Conservation (phyloP, 805 yeast species). For the Cyberlindnera amylophila region DNA sequence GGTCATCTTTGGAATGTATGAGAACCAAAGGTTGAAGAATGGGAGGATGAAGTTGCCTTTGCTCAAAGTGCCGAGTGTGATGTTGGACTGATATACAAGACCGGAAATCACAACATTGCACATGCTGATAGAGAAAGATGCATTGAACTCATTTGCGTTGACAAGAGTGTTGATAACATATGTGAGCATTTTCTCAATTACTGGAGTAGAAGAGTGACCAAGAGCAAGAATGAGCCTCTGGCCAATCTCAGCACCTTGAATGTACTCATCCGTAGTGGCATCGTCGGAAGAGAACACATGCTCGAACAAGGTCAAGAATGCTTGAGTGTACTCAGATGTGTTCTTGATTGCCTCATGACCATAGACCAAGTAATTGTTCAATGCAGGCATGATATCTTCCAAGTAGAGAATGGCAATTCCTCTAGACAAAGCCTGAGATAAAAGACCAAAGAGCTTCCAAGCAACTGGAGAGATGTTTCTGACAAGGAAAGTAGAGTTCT, state of each 20-base stretch:
- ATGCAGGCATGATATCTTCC: slow-evolving; percentile 70
- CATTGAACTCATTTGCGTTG: slow-evolving; percentile 22
- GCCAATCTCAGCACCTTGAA: slow-evolving; percentile 56
- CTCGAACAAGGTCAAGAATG: slow-evolving; percentile 47
- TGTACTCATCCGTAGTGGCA: slow-evolving; percentile 52
- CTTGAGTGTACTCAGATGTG: slow-evolving; percentile 44
- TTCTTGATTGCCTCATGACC: slow-evolving; percentile 48
- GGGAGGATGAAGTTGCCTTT: slow-evolving; percentile 40
- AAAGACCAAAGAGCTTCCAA: slow-evolving; percentile 65
- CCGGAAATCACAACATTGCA: slow-evolving; percentile 61
- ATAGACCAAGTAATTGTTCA: slow-evolving; percentile 69
- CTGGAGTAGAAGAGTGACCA: slow-evolving; percentile 40
- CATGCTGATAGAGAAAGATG: slow-evolving; percentile 43
- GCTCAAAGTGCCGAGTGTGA: slow-evolving; percentile 49
- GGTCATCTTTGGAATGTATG: slow-evolving; percentile 46
- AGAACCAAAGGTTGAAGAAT: slow-evolving; percentile 64
- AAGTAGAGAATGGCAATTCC: slow-evolving; percentile 61
- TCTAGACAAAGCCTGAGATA: slow-evolving; percentile 34
- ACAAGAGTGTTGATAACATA: slow-evolving; percentile 39
- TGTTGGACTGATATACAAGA: slow-evolving; percentile 54
- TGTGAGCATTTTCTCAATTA: slow-evolving; percentile 39
- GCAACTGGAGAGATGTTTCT: slow-evolving; percentile 61
- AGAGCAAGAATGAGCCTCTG: slow-evolving; percentile 61
- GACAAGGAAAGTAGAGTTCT: slow-evolving; percentile 58
- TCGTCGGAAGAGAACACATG: slow-evolving; percentile 41